Conservation (phyloP, 306 rosid species). For the Betula pendula region DNA sequence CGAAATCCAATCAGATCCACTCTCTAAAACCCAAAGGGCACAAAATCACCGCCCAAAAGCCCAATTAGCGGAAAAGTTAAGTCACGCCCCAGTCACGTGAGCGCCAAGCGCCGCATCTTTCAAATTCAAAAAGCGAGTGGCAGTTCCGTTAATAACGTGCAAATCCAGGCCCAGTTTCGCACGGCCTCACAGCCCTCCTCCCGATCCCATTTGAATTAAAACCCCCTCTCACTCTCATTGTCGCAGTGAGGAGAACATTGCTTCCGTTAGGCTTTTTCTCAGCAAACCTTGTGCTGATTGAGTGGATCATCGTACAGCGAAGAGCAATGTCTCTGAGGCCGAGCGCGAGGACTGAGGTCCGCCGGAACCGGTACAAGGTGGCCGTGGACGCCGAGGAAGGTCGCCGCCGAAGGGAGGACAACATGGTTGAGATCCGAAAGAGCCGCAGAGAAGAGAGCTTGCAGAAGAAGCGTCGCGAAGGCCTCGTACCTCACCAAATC, state of each 20-base stretch:
- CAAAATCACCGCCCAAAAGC: too few species aligned
- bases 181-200: background rate
- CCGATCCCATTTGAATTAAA: background rate
- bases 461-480: constrained; percentile 94
- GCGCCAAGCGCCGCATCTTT: background rate
- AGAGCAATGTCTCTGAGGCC: constrained; percentile 92
- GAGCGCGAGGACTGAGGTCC: constrained; percentile 82
- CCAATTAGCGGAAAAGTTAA: too few species aligned
- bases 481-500: constrained; percentile 64
- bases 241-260: too few species aligned
- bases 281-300: too few species aligned
- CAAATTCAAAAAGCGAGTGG: constrained; percentile 2
- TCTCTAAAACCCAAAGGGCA: too few species aligned
- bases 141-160: background rate
- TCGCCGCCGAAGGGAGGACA: constrained; percentile 90
- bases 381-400: constrained; percentile 99
- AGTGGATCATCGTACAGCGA: too few species aligned
- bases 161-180: background rate
- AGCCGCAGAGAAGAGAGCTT: constrained; percentile 90
- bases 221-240: background rate
- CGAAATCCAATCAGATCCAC: too few species aligned
- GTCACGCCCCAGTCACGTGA: background rate
- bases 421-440: constrained; percentile 99
- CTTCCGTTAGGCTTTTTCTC: too few species aligned
- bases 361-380: constrained; percentile 95